Percentiles rank a stretch among this genome's conserved stretches.
Evolutionary conservation across 345 rosid species (phyloP).

Genomic region (Rubroshorea leprosula): DNA sequence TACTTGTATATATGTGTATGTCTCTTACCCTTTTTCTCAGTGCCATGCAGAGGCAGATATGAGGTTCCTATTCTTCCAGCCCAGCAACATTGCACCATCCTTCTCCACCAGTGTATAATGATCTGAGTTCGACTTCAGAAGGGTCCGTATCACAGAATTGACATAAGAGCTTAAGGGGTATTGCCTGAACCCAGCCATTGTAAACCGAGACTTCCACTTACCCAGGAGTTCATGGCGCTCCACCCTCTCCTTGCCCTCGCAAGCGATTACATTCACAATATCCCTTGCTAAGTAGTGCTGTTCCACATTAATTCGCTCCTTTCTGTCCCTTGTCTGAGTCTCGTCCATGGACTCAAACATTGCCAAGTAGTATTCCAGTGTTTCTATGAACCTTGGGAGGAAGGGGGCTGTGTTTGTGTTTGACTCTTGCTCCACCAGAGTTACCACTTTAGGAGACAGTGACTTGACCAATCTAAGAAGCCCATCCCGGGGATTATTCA

Average conservation of each 20-base stretch:
- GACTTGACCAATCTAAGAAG: constrained; percentile 60
- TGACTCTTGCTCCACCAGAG: constrained; percentile 73
- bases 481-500: constrained; percentile 62
- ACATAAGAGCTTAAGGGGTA: constrained; percentile 50
- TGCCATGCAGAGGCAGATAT: constrained; percentile 73
- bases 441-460: constrained; percentile 55
- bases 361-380: constrained; percentile 58
- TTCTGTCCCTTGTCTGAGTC: constrained; percentile 39
- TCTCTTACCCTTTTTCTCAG: constrained; percentile 17
- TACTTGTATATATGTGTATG: not conserved
- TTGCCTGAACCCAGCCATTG: constrained; percentile 64
- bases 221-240: constrained; percentile 66
- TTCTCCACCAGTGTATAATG: constrained; percentile 48
- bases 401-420: constrained; percentile 73
- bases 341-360: constrained; percentile 71
- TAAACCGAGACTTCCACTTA: constrained; percentile 68
- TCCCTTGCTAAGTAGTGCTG: constrained; percentile 69
- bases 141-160: constrained; percentile 44
- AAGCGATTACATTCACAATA: constrained; percentile 55
- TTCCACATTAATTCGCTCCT: constrained; percentile 47
- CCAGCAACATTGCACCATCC: constrained; percentile 62
- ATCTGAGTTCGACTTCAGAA: constrained; percentile 46
- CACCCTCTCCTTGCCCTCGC: constrained; percentile 69
- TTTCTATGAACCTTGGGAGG: constrained; percentile 51
- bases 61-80: constrained; percentile 60